These are phyloP conservation scores for Allium cepa DNA, from an alignment of 106 monocot genomes.

Conservation along the genomic window DNA sequence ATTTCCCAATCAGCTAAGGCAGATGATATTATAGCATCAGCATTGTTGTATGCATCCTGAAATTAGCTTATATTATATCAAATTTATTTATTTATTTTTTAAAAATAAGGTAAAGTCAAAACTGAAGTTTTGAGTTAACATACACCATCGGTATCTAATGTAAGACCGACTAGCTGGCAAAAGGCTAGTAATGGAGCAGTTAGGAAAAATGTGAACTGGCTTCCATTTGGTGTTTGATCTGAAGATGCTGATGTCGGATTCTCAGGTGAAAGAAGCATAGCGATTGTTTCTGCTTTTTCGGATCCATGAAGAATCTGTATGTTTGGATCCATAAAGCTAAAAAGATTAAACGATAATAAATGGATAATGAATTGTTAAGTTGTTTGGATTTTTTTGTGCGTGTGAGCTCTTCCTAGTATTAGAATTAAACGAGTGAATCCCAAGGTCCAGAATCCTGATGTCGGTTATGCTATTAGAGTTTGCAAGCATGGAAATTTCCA, in stretches of 20 bases:
- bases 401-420: no score
- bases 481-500: no score
- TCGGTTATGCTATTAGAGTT: no score
- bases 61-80: constrained; percentile 2
- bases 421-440: no score
- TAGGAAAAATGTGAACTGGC: constrained; percentile 86
- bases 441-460: no score
- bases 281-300: constrained; percentile 76
- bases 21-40: constrained; percentile 55
- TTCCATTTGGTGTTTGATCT: constrained; percentile 42
- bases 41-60: constrained; percentile 44
- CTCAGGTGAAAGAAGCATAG: constrained; percentile 77
- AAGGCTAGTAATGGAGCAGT: constrained; percentile 88
- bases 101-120: neutral
- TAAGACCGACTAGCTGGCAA: constrained; percentile 59
- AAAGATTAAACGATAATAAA: neutral
- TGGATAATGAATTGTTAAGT: neutral
- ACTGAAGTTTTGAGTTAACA: constrained; percentile 10
- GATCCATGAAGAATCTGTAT: constrained; percentile 69
- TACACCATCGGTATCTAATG: constrained; percentile 52
- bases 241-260: constrained; percentile 31
- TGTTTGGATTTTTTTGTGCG: no score
- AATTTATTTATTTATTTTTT: no score
- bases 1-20: constrained; percentile 85
- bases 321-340: neutral